phyloP scores from a whole-genome alignment of 345 rosid genomes.

The Lagerstroemia speciosa region DNA sequence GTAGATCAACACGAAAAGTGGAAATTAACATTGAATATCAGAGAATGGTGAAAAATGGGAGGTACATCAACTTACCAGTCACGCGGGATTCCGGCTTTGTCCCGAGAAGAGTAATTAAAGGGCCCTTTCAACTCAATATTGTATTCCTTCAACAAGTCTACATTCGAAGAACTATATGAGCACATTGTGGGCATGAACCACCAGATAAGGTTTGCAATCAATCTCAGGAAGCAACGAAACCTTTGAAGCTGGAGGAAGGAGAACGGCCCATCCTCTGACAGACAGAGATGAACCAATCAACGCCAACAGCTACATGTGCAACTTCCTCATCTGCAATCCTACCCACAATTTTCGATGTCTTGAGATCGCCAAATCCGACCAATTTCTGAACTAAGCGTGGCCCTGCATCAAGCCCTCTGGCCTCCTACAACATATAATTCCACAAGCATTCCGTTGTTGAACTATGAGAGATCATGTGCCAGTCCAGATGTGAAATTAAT shows the following conservation, averaged over 20 bases:
- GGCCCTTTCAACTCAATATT: constrained; percentile 86
- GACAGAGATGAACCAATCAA: constrained; percentile 66
- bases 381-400: constrained; percentile 79
- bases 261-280: constrained; percentile 56
- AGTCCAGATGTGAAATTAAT: not conserved
- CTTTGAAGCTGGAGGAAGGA: constrained; percentile 84
- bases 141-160: constrained; percentile 66
- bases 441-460: not conserved
- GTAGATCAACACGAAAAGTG: not conserved
- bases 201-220: not conserved
- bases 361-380: constrained; percentile 74
- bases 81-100: constrained; percentile 86
- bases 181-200: not conserved
- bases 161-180: constrained; percentile 14
- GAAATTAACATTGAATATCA: not conserved
- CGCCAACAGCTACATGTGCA: constrained; percentile 94
- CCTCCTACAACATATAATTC: constrained; percentile 44
- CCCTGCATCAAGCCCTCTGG: constrained; percentile 97
- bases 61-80: constrained; percentile 43
- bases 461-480: not conserved
- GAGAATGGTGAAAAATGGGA: not conserved
- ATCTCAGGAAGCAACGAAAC: constrained; percentile 16
- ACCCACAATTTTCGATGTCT: constrained; percentile 64
- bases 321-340: constrained; percentile 83
- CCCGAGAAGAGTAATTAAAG: constrained; percentile 80